Conservation (phyloP, 345 rosid genomes). For the Syzygium jambos region DNA sequence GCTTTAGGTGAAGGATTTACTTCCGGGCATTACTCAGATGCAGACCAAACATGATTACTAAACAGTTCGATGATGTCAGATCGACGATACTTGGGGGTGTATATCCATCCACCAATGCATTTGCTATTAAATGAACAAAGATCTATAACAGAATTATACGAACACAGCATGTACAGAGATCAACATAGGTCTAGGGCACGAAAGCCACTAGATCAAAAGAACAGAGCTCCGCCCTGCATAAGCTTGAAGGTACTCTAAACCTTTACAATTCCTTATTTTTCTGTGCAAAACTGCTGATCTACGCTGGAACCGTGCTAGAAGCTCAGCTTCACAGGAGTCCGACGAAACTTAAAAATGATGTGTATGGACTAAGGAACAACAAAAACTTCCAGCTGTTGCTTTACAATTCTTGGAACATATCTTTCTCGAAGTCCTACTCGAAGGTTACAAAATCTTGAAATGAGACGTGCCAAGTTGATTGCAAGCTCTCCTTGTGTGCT, state of each 20-base stretch:
- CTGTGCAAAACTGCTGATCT: conserved; percentile 7
- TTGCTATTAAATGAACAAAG: neutral
- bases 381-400: neutral
- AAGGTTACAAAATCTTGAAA: neutral
- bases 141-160: neutral
- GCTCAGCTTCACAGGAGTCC: neutral
- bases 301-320: conserved; percentile 12
- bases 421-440: neutral
- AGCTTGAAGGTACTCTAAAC: neutral
- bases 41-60: neutral
- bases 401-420: neutral
- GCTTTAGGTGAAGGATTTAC: neutral
- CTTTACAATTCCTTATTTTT: conserved; percentile 20
- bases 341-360: neutral
- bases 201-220: neutral
- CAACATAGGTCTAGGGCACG: neutral
- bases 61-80: neutral
- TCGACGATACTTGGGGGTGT: neutral
- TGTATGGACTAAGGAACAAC: conserved; percentile 2
- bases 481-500: neutral
- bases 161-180: neutral
- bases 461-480: neutral
- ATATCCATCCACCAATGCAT: neutral
- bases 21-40: neutral
- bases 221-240: neutral